Evolutionary conservation across 805 yeast species (phyloP).

Genomic region (Starmerella geochares): DNA sequence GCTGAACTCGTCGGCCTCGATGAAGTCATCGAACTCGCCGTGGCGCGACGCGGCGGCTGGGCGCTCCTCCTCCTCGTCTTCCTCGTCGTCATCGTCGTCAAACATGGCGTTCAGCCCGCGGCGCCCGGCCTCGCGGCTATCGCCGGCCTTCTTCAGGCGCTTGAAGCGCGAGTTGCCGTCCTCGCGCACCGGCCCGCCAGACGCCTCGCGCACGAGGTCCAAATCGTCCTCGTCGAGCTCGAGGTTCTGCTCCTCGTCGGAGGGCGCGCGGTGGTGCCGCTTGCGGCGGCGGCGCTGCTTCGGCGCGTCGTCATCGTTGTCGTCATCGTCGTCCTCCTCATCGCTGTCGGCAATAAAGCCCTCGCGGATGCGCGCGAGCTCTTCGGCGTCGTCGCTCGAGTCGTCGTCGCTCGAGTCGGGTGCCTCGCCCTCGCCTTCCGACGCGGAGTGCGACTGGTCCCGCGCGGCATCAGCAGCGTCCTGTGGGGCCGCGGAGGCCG

Average conservation of each 20-base stretch:
- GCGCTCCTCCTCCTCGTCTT: slow-evolving; percentile 32
- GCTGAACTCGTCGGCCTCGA: slow-evolving; percentile 84
- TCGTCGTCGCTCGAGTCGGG: slow-evolving; percentile 61
- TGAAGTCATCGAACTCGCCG: slow-evolving; percentile 92
- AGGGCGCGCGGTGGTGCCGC: slow-evolving; percentile 17
- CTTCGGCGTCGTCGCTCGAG: slow-evolving; percentile 79
- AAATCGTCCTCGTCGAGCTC: slow-evolving; percentile 90
- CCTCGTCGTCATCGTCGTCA: slow-evolving; percentile 45
- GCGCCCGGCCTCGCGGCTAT: slow-evolving; percentile 18
- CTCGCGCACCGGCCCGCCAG: slow-evolving; percentile 22
- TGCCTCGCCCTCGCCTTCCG: slow-evolving; percentile 41
- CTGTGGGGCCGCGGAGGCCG: neutral
- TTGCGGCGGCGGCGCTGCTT: slow-evolving; percentile 15
- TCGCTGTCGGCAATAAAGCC: slow-evolving; percentile 94
- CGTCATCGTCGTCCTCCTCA: no score
- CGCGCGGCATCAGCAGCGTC: neutral
- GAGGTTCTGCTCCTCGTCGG: slow-evolving; percentile 20
- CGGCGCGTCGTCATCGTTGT: slow-evolving; percentile 39
- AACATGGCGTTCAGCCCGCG: slow-evolving; percentile 52
- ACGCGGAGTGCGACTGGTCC: slow-evolving; percentile 34
- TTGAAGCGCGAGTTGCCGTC: slow-evolving; percentile 50
- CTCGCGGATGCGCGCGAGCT: slow-evolving; percentile 67
- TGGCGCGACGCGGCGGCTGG: slow-evolving; percentile 14
- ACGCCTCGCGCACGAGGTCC: slow-evolving; percentile 51
- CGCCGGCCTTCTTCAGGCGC: slow-evolving; percentile 69